Evolutionary conservation across 2,329 filamentous ascomycete genomes (phyloP).

Genomic region (Zymoseptoria passerinii): DNA sequence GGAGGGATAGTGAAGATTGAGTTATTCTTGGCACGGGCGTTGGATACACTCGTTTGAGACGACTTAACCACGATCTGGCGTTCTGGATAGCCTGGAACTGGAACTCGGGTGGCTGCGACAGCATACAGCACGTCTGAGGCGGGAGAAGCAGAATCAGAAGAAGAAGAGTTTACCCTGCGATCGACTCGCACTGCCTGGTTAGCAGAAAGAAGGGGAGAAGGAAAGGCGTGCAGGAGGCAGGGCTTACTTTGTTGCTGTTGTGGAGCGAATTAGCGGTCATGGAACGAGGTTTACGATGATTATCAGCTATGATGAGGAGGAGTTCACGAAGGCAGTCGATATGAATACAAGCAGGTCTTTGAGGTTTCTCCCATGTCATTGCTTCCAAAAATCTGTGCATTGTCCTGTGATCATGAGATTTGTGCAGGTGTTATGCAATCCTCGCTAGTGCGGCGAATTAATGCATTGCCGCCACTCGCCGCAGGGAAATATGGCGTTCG

Average conservation of each 20-base stretch:
- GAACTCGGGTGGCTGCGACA: background rate
- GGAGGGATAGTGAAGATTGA: slow-evolving; percentile 14
- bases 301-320: background rate
- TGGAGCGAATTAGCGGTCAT: background rate
- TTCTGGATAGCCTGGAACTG: background rate
- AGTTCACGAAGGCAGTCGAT: background rate
- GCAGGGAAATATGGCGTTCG: background rate
- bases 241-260: background rate
- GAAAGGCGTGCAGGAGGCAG: background rate
- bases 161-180: background rate
- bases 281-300: background rate
- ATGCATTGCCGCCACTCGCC: background rate
- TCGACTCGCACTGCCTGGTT: background rate
- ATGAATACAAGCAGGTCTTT: background rate
- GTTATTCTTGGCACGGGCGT: background rate
- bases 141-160: background rate
- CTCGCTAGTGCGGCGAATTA: background rate
- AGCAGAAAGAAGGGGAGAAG: background rate
- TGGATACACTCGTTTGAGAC: background rate
- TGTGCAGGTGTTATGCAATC: background rate
- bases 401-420: background rate
- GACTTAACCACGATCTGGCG: background rate
- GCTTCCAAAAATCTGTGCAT: too few relatives aligned
- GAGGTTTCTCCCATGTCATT: too few relatives aligned
- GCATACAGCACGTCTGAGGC: background rate